Percentiles rank a stretch among this genome's conserved stretches.
These are phyloP conservation scores for Fremontodendron californicum DNA, from an alignment of 345 rosid species.

Conservation along the genomic window DNA sequence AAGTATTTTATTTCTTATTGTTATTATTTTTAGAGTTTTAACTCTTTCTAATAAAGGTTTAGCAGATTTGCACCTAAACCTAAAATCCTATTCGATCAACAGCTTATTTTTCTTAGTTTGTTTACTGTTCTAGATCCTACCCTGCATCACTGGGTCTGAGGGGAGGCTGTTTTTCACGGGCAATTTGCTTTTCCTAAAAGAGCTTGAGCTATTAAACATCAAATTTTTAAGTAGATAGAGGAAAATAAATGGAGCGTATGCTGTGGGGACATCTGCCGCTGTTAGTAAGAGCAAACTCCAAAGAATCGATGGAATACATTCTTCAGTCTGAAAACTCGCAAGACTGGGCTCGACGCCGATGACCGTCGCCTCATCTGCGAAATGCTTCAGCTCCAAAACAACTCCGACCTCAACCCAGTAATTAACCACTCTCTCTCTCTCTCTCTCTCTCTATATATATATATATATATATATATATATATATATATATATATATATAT, in stretches of 20 bases:
- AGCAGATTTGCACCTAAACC: too few relatives aligned
- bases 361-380: slow-evolving; percentile 45
- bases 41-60: too few relatives aligned
- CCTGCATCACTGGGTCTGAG: too few relatives aligned
- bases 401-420: slow-evolving; percentile 63
- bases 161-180: neutral
- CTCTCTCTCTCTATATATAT: too few relatives aligned
- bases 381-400: slow-evolving; percentile 52
- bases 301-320: slow-evolving; percentile 53
- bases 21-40: too few relatives aligned
- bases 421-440: neutral
- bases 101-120: too few relatives aligned
- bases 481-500: neutral
- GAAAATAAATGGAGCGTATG: slow-evolving; percentile 31
- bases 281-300: slow-evolving; percentile 48
- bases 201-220: neutral
- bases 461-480: neutral
- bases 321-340: slow-evolving; percentile 60
- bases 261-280: slow-evolving; percentile 57
- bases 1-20: too few relatives aligned
- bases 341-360: slow-evolving; percentile 49
- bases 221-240: neutral
- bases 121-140: too few relatives aligned
- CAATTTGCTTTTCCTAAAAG: neutral
- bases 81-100: too few relatives aligned